Evolutionary conservation across 1,284 basidiomycete genomes (phyloP).

Genomic region (Apiotrichum montevideense): DNA sequence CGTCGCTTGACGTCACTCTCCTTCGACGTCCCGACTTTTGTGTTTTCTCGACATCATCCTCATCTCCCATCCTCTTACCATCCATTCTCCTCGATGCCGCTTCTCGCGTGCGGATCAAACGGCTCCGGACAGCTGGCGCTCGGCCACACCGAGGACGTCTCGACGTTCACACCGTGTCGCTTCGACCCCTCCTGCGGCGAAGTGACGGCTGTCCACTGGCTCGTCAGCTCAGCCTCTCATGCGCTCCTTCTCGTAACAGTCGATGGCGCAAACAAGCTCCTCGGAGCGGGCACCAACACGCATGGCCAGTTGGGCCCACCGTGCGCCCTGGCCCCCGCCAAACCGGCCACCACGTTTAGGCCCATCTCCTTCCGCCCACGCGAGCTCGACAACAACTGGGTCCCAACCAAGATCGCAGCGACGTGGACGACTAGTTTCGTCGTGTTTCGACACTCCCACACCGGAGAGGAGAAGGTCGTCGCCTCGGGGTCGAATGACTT

Average conservation of each 20-base stretch:
- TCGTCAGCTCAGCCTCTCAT: conserved; percentile 36
- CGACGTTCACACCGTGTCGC: conserved; percentile 52
- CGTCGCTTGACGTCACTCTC: no score
- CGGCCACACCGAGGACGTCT: conserved; percentile 56
- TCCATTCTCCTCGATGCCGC: conserved; percentile 6
- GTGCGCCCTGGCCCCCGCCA: no score
- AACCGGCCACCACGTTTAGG: no score
- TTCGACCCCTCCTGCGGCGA: conserved; percentile 25
- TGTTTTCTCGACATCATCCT: no score
- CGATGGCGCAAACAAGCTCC: conserved; percentile 11
- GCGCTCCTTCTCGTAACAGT: conserved; percentile 26
- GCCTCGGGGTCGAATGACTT: conserved; percentile 78
- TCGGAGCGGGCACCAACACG: conserved; percentile 40
- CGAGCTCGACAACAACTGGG: conserved; percentile 18
- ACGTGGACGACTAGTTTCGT: conserved; percentile 79
- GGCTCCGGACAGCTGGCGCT: conserved; percentile 67
- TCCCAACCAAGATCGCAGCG: conserved; percentile 52
- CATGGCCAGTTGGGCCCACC: conserved; percentile 23
- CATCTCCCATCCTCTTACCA: no score
- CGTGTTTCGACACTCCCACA: conserved; percentile 30
- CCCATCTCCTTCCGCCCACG: no score
- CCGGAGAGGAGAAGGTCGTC: conserved; percentile 57
- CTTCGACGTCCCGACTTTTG: no score
- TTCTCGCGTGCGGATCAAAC: conserved; percentile 67
- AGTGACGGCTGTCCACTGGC: conserved; percentile 18